Base-by-base conservation (phyloP, 2,329 filamentous ascomycete genomes). In the Monilinia vaccinii-corymbosi region DNA sequence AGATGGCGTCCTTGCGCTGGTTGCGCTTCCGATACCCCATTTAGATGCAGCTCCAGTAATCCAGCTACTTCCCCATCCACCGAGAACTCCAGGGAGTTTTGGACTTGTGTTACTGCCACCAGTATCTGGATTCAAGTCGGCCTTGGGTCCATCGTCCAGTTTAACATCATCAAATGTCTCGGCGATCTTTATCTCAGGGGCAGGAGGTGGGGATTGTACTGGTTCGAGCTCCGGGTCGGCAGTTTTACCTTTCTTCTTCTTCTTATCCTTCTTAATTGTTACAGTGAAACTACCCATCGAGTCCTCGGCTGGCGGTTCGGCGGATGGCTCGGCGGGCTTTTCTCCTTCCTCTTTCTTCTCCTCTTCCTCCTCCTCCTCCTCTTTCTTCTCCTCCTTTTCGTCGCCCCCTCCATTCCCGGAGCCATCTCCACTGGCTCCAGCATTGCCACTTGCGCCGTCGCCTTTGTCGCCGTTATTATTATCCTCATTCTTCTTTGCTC, bases 81-180 rank as follows among this genome's bases (percentile, higher is more conserved):
- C 79, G 66, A 87, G 79, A 4, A 72, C 67, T 71, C 72, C 50
- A 67, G 71, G 65, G 44, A 72, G 69, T 64, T 80, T 80, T 42
- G 48, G 36, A 23, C 46, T 14, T 70, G 69, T 45, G 34, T 23
- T 60, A 42, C 76, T 75, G 38, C 74, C 73, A 28, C 70, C 73
- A n/a, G 75, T 71, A 53, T 79, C 79, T 66, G 84, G 79, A 62
- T 76, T 79, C 16, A 84, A 69, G 63, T 85, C 81, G 7, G 84
- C 69, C 59, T 82, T 81, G 1, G 83, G 81, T n/a, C 75, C 77
- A 60, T 86, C 84, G 64, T 85, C 80, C 31, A 90, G 73, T 67
- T 83, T 87, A 65, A 91, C 83, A 32, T 89, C 85, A 48, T 88
- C 79, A 65, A 89, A 89, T n/a, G 78, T 74, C 60, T 81, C 79